Evolutionary conservation across 2,329 filamentous ascomycete species (phyloP), one percentile per base, ranked within the genome.

Genomic region (Fusarium incarnatum): DNA sequence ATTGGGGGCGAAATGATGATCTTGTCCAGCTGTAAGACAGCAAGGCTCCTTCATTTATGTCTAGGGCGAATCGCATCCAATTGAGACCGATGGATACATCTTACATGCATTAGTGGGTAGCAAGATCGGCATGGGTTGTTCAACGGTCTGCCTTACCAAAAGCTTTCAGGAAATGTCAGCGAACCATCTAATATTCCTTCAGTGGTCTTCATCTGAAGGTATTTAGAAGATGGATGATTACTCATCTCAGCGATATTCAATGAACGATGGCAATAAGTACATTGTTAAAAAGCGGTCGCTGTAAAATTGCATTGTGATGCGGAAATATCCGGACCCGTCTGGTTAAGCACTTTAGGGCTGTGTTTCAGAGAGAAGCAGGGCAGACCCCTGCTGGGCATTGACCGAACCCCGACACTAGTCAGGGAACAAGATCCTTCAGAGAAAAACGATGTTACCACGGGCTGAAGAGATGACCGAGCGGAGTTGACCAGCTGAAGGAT

Each of bases 201-300:
- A 23, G 16, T 15, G 22, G 25, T 0, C 2, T 27, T 28, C 2
- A 0, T 4, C 3, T 4, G 10, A n/a, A 37, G 34, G 3, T 10
- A 15, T 2, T 13, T 8, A 10, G 3, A n/a, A 47, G 11, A 9
- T 12, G 15, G 8, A 28, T 2, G 6, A 28, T 12, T 11, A 3
- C 20, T 28, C 4, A 10, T 47, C 9, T 47, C 8, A 18, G 3
- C 8, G 3, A 28, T 12, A 3, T 27, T n/a, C 0, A n/a, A 4
- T 11, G 6, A 7, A 18, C 6, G 2, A 37, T 7, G 10, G 10
- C 9, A 37, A 37, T 37, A 6, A n/a, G 5, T 6, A n/a, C 10
- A 7, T n/a, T 12, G 10, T n/a, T 12, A 4, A 37, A n/a, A 37
- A n/a, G 3, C 9, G 10, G 6, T 3, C 10, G 34, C 18, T n/a